Evolutionary conservation across 2,329 filamentous ascomycete species (phyloP).

Genomic region (Colletotrichum sp.): DNA sequence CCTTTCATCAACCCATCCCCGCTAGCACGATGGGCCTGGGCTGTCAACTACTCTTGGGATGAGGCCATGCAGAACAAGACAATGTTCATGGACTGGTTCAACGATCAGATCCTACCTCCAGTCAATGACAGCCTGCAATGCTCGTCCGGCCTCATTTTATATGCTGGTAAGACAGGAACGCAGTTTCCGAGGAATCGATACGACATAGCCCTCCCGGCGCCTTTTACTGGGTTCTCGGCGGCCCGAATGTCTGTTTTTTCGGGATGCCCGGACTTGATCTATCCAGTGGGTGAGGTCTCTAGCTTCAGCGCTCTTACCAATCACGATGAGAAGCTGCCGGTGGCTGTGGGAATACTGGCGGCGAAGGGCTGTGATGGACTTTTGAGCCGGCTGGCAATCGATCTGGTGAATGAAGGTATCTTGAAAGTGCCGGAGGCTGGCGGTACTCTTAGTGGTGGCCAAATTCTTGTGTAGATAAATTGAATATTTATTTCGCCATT

Average conservation of each 20-base stretch:
- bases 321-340: background rate
- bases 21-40: background rate
- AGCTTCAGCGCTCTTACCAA: background rate
- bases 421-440: background rate
- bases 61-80: background rate
- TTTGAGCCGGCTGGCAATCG: background rate
- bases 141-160: background rate
- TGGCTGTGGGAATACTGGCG: background rate
- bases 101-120: background rate
- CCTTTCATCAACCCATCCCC: background rate
- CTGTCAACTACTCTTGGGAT: background rate
- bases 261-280: background rate
- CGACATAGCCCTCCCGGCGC: background rate
- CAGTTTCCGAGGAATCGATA: background rate
- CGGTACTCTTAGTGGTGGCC: background rate
- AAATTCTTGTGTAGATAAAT: background rate
- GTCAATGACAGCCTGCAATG: background rate
- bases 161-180: background rate
- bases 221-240: background rate
- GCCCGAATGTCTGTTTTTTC: background rate
- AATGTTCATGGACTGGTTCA: background rate
- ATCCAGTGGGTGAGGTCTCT: background rate
- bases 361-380: background rate
- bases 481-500: background rate
- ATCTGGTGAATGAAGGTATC: background rate